phyloP scores from a whole-genome alignment of 2,329 filamentous ascomycete genomes.

The Monosporascus sp. region DNA sequence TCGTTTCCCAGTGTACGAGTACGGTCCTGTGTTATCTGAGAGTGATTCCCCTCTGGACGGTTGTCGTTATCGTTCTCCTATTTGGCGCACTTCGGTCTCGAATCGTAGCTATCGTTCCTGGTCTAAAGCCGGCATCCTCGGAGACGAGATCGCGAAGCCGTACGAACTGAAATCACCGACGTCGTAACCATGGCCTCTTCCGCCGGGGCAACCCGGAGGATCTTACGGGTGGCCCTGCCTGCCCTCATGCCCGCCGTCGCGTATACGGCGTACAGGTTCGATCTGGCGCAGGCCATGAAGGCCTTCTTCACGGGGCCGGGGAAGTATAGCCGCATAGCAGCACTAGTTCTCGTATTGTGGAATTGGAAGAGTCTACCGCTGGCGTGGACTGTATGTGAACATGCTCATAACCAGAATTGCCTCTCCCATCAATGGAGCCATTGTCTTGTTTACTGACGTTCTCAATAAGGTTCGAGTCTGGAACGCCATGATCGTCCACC shows the following conservation, averaged over 20 bases:
- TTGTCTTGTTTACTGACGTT: neutral
- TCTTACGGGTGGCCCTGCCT: constrained; percentile 25
- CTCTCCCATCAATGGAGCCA: too few relatives aligned
- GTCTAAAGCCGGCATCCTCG: constrained; percentile 4
- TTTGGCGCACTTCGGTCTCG: constrained; percentile 29
- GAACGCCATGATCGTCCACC: constrained; percentile 51
- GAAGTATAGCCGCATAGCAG: constrained; percentile 45
- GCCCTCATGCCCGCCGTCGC: constrained; percentile 40
- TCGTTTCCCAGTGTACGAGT: constrained; percentile 38
- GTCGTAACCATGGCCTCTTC: constrained; percentile 21
- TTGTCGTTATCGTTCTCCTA: constrained; percentile 33
- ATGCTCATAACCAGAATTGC: neutral
- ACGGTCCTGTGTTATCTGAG: constrained; percentile 37
- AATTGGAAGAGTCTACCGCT: constrained; percentile 74
- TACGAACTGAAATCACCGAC: neutral
- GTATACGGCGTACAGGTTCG: constrained; percentile 42
- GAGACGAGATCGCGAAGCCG: neutral
- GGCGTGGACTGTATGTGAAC: constrained; percentile 64
- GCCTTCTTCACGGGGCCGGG: constrained; percentile 51
- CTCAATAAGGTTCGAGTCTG: constrained; percentile 49
- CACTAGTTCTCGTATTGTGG: constrained; percentile 51
- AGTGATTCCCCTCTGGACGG: constrained; percentile 36
- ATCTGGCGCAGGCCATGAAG: constrained; percentile 34
- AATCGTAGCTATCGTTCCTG: constrained; percentile 9
- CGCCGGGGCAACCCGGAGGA: constrained; percentile 13